Evolutionary conservation across 306 rosid species (phyloP), one percentile per base, ranked within the genome.

Genomic region (Vicia villosa): DNA sequence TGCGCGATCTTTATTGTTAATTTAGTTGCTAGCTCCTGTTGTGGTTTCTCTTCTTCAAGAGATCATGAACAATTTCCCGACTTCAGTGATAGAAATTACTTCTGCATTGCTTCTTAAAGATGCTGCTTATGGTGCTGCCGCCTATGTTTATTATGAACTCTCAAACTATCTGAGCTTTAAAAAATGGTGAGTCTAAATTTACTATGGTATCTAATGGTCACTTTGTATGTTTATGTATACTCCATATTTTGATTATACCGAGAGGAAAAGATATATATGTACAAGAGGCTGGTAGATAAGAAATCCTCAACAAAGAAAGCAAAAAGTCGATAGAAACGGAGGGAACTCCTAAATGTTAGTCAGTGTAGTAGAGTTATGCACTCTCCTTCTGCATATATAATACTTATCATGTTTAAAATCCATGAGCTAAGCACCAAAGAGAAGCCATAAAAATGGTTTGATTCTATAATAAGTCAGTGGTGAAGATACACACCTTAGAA

Each of bases 61-160:
- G 79, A 87, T 92, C 65, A 93, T 90, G 94, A 83, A 65, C 79
- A 87, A 86, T 72, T 93, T 96, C 79, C 84, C 98, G 37, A 70
- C 90, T 49, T 85, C 91, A 55, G 88, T 77, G 57, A 85, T 90
- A 46, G 98, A 93, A 74, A 85, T 93, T 50, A 81, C 97, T 73
- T 87, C 98, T 52, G 92, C 83, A 30, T 78, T 93, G 82, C 97
- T 93, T 81, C 94, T 90, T 56, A 93, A 93, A 84, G 98, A 93
- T 81, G 98, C 97, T 85, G 91, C 90, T 72, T 93, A 93, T 80
- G 97, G 97, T 60, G 97, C 98, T 69, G 96, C 98, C 55, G 93
- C 98, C 64, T 90, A 90, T 84, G 98, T 93, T 80, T 93, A 90
- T 83, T 93, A 93, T 68, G 96, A 93, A 83, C 97, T 93, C 58